phyloP scores from a whole-genome alignment of 805 yeast species.

The Saturnispora kantuleensis region DNA sequence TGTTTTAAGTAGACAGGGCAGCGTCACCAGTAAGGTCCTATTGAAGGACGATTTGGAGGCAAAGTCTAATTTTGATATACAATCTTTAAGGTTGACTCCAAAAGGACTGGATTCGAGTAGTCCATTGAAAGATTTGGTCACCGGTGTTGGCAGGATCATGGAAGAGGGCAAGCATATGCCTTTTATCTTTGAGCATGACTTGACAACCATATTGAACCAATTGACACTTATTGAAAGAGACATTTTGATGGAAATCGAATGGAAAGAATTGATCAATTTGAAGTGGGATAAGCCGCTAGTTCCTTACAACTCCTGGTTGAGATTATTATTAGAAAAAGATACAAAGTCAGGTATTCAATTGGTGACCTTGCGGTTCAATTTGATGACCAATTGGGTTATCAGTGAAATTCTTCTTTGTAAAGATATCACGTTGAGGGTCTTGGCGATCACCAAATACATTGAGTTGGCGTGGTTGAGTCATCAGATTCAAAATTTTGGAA shows the following conservation, averaged over 20 bases:
- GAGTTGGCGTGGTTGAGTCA: conserved; percentile 75
- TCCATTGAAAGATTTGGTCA: conserved; percentile 7
- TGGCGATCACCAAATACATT: conserved; percentile 74
- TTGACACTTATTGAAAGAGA: conserved; percentile 83
- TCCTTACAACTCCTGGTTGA: conserved; percentile 78
- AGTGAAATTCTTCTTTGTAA: conserved; percentile 75
- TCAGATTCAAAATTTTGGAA: conserved; percentile 68
- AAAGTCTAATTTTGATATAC: conserved; percentile 21
- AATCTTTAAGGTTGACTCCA: conserved; percentile 22
- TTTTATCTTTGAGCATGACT: conserved; percentile 64
- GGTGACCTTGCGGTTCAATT: conserved; percentile 75
- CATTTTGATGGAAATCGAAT: conserved; percentile 73
- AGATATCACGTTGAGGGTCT: conserved; percentile 46
- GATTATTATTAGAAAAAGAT: conserved; percentile 46
- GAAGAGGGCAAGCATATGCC: conserved; percentile 58
- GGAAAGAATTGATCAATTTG: conserved; percentile 79
- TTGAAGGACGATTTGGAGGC: conserved; percentile 11
- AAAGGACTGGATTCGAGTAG: conserved; percentile 13
- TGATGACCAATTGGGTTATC: conserved; percentile 85
- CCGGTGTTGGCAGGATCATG: conserved; percentile 32
- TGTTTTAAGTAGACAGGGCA: conserved; percentile 10
- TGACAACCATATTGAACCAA: conserved; percentile 64
- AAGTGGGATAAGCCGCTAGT: conserved; percentile 59
- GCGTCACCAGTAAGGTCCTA: conserved; percentile 10
- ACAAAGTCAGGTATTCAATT: conserved; percentile 60